Conservation (phyloP, 345 rosid species). For the Sonneratia alba region DNA sequence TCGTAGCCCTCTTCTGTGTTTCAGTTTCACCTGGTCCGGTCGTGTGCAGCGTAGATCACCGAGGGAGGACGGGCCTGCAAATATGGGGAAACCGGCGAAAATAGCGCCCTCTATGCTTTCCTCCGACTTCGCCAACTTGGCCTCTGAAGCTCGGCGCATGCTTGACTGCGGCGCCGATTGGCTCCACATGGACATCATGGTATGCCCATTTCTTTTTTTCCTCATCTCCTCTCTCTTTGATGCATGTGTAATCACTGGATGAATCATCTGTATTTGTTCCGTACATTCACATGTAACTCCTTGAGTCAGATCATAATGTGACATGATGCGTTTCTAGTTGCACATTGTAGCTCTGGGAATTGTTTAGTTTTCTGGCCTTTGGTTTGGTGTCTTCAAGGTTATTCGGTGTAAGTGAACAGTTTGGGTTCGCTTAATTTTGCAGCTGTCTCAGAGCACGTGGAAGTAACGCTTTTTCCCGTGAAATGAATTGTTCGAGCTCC, state of each 20-base stretch:
- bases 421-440: background rate
- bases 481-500: background rate
- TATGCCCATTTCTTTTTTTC: slow-evolving; percentile 11
- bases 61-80: background rate
- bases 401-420: background rate
- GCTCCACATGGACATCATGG: slow-evolving; percentile 99
- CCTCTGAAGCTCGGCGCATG: slow-evolving; percentile 79
- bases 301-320: background rate
- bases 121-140: slow-evolving; percentile 78
- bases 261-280: background rate
- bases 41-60: background rate
- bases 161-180: slow-evolving; percentile 75
- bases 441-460: background rate
- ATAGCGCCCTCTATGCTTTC: slow-evolving; percentile 95
- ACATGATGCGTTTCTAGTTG: background rate
- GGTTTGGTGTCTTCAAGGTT: background rate
- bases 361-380: background rate
- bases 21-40: no score
- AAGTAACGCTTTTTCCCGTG: background rate
- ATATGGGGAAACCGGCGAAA: slow-evolving; percentile 54
- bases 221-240: background rate
- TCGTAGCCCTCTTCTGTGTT: background rate
- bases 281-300: background rate
- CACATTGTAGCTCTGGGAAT: background rate
- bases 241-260: no score